A percentile compares a stretch with the other conserved stretches of the same genome.
phyloP scores from a whole-genome alignment of 495 filamentous ascomycete genomes.

The Pyrenopolyporus hunteri region DNA sequence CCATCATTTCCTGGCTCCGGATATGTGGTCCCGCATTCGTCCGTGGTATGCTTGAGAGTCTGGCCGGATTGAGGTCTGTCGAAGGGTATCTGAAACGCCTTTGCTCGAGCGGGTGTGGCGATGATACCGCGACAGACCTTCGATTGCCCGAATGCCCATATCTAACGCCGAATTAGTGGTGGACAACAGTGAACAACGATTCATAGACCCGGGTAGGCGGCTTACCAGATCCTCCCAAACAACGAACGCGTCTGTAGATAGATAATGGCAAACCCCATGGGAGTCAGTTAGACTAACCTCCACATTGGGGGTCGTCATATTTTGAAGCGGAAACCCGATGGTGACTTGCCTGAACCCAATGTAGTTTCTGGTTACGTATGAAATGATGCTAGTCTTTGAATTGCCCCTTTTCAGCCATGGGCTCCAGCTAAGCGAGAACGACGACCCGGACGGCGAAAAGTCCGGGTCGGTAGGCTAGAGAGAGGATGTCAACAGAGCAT shows the following conservation, averaged over 20 bases:
- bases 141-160: constrained; percentile 41
- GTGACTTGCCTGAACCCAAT: constrained; percentile 54
- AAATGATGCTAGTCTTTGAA: constrained; percentile 45
- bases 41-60: constrained; percentile 35
- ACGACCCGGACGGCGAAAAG: constrained; percentile 47
- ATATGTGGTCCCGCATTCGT: constrained; percentile 50
- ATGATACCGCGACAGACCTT: constrained; percentile 51
- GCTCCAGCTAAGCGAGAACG: constrained; percentile 53
- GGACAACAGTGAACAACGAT: too few relatives aligned
- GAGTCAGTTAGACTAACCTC: constrained; percentile 39
- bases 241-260: constrained; percentile 53
- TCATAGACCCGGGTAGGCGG: too few relatives aligned
- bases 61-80: constrained; percentile 7
- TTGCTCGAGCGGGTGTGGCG: constrained; percentile 45
- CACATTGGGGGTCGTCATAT: constrained; percentile 37
- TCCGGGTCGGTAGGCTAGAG: constrained; percentile 45
- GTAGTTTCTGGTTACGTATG: constrained; percentile 50
- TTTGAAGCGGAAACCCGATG: constrained; percentile 31
- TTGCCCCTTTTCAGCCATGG: constrained; percentile 46
- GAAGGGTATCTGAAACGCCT: constrained; percentile 49
- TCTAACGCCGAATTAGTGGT: constrained; percentile 38
- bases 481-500: neutral
- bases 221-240: constrained; percentile 54
- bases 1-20: constrained; percentile 17
- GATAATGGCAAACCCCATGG: constrained; percentile 48